phyloP scores from a whole-genome alignment of 2,329 filamentous ascomycete genomes.

The Aspergillus intermedius region DNA sequence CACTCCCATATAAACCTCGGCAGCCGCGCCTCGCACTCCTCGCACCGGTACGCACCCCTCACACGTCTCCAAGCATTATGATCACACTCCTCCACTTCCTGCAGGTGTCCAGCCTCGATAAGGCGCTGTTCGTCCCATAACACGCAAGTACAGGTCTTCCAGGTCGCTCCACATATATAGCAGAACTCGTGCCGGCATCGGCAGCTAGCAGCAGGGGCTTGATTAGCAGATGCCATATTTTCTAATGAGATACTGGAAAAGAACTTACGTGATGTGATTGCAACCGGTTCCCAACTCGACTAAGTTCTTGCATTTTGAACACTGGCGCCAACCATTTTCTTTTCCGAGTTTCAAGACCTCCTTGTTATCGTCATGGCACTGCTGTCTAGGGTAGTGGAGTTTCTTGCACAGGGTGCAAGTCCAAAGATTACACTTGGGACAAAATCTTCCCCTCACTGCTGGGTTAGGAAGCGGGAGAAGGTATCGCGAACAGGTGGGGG shows the following conservation, averaged over 20 bases:
- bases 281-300: conserved; percentile 27
- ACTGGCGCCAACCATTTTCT: conserved; percentile 66
- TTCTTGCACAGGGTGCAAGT: conserved; percentile 22
- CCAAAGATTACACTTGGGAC: not conserved
- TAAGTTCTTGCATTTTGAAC: conserved; percentile 61
- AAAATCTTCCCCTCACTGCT: not conserved
- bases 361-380: conserved; percentile 22
- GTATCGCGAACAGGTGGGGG: conserved; percentile 16
- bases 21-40: conserved; percentile 4
- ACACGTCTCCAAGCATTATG: conserved; percentile 8
- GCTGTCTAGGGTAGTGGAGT: conserved; percentile 8
- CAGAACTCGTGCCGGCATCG: conserved; percentile 27
- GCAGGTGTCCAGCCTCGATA: conserved; percentile 3
- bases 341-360: conserved; percentile 55
- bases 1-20: conserved; percentile 7
- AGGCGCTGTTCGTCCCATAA: conserved; percentile 23
- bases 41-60: conserved; percentile 1
- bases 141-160: conserved; percentile 22
- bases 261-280: conserved; percentile 30
- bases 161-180: conserved; percentile 22
- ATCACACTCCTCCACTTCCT: conserved; percentile 11
- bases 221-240: not conserved
- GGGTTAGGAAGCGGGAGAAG: conserved; percentile 12
- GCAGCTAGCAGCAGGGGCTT: conserved; percentile 16
- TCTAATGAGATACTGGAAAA: not conserved